Evolutionary conservation across 345 rosid species (phyloP).

Genomic region (Leavenworthia alabamica): DNA sequence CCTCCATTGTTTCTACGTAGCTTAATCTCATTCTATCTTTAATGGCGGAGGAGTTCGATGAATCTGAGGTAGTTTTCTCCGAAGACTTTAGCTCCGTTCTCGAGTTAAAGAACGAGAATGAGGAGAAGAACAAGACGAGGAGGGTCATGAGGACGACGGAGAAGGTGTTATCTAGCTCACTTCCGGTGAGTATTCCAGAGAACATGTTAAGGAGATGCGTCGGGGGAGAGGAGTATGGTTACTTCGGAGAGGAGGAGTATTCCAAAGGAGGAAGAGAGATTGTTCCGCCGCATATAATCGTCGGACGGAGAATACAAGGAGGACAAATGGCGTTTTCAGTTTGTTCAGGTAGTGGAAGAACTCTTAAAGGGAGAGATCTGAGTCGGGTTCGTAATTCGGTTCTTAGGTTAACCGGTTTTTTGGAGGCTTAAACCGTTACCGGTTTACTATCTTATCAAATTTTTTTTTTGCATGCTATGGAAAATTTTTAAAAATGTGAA

Average conservation of each 20-base stretch:
- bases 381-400: constrained; percentile 29
- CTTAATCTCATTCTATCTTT: no score
- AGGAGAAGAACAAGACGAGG: no score
- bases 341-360: constrained; percentile 28
- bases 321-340: constrained; percentile 28
- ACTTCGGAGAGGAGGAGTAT: constrained; percentile 14
- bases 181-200: constrained; percentile 31
- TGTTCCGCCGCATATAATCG: constrained; percentile 35
- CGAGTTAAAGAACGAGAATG: not conserved
- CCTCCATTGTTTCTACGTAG: no score
- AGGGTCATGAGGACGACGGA: not conserved
- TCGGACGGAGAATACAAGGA: constrained; percentile 27
- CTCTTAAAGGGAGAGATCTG: constrained; percentile 27
- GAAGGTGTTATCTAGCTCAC: constrained; percentile 12
- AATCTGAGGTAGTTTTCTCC: constrained; percentile 41
- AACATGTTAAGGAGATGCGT: not conserved
- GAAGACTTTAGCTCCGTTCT: constrained; percentile 10
- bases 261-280: constrained; percentile 15
- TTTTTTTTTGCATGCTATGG: no score
- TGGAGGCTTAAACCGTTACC: constrained; percentile 28
- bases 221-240: not conserved
- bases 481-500: no score
- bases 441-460: no score
- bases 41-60: constrained; percentile 43
- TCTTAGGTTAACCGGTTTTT: constrained; percentile 30